Percentiles rank a stretch among this genome's conserved stretches.
phyloP scores from a whole-genome alignment of 2,329 filamentous ascomycete genomes.

The Verticillium zaregamsianum region DNA sequence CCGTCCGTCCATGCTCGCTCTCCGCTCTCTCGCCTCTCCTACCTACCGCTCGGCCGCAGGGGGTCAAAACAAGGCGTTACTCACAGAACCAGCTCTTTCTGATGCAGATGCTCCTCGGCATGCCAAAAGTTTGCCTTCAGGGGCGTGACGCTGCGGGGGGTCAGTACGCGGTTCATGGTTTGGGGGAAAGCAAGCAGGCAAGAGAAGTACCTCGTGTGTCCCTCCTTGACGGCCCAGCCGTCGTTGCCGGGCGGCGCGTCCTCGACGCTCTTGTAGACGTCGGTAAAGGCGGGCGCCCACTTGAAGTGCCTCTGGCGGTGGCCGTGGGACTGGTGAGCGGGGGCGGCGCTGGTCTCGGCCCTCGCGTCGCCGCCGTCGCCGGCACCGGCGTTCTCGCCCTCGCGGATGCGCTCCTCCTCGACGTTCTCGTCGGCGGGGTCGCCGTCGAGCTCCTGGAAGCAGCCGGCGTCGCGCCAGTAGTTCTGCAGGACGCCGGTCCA shows the following conservation, averaged over 20 bases:
- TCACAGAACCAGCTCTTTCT: constrained; percentile 79
- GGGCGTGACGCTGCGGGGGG: constrained; percentile 68
- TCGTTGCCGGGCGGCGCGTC: constrained; percentile 77
- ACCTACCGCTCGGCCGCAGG: neutral
- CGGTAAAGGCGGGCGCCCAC: constrained; percentile 83
- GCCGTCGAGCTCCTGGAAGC: constrained; percentile 76
- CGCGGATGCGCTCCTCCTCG: constrained; percentile 70
- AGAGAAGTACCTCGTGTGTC: constrained; percentile 68
- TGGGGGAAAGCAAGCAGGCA: neutral
- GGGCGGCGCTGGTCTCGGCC: constrained; percentile 6
- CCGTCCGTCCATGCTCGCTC: neutral
- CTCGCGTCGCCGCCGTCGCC: constrained; percentile 31
- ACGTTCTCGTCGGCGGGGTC: constrained; percentile 59
- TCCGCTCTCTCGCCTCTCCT: neutral
- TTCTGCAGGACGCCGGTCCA: constrained; percentile 89
- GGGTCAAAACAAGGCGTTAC: constrained; percentile 33
- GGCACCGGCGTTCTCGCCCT: constrained; percentile 39
- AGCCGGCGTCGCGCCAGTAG: constrained; percentile 78
- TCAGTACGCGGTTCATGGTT: neutral
- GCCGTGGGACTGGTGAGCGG: constrained; percentile 12
- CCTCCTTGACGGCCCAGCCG: constrained; percentile 87
- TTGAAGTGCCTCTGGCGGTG: constrained; percentile 87
- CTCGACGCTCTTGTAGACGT: constrained; percentile 85
- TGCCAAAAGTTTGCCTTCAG: constrained; percentile 93
- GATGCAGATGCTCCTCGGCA: constrained; percentile 54